These are phyloP conservation scores for Blastobotrys persicus DNA, from an alignment of 1,139 yeast species.

Conservation along the genomic window DNA sequence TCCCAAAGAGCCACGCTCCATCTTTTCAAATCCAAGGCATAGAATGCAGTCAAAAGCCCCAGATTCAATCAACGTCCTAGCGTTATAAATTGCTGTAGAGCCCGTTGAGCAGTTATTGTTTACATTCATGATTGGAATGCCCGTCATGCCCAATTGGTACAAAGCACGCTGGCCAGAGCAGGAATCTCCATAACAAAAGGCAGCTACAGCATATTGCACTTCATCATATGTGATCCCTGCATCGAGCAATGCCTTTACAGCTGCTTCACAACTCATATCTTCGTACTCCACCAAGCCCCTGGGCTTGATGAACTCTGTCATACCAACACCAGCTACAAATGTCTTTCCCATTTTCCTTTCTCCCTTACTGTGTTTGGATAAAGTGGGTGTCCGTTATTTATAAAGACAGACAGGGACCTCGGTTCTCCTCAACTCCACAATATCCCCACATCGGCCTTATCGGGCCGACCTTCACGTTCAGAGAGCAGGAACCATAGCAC, in stretches of 20 bases:
- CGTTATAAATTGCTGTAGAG: conserved; percentile 33
- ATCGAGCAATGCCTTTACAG: conserved; percentile 33
- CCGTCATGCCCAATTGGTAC: conserved; percentile 35
- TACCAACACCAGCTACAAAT: conserved; percentile 33
- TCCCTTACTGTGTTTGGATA: background rate
- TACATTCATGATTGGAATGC: conserved; percentile 33
- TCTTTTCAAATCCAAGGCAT: conserved; percentile 35
- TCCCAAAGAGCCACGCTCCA: conserved; percentile 32
- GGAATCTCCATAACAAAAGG: conserved; percentile 34
- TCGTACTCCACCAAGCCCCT: conserved; percentile 31
- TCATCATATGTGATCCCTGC: conserved; percentile 34
- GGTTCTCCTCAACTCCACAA: background rate
- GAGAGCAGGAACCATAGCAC: too few relatives aligned
- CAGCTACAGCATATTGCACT: conserved; percentile 32
- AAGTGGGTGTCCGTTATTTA: too few relatives aligned
- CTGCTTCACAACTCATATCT: conserved; percentile 34
- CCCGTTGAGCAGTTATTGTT: conserved; percentile 37
- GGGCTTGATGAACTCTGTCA: conserved; percentile 36
- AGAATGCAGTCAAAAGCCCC: conserved; percentile 32
- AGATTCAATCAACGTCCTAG: conserved; percentile 27
- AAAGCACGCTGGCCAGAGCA: conserved; percentile 35
- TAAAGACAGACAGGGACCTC: too few relatives aligned
- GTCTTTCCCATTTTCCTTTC: conserved; percentile 14
- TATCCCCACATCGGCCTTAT: background rate
- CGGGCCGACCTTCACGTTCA: background rate